Base-by-base conservation (phyloP, 2,329 filamentous ascomycete species). In the Claviceps pazoutovae region DNA sequence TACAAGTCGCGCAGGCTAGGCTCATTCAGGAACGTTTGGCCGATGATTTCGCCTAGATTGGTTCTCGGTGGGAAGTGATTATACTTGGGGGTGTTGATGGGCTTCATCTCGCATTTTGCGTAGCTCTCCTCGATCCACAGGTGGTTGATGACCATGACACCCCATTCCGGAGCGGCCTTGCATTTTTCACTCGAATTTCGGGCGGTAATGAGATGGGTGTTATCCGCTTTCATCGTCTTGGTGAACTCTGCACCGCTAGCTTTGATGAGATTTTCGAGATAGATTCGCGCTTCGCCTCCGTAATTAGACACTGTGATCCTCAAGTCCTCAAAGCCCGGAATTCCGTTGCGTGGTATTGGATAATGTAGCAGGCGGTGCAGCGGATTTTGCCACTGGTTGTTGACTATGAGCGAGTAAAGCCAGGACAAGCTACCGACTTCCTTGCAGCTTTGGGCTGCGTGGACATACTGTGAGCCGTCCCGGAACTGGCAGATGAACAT, bases 101-200 rank as follows among this genome's bases (percentile, higher is more conserved):
- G 79, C 63, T 88, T 84, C 53, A 84, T 72, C 61, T 86, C 78
- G 71, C 89, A 95, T 64, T 86, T 88, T 1, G 91, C 88, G 63
- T 97, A 98, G 67, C 89, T 94, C 63, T 98, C 93, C 66, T 98
- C 93, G 46, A 98, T 77, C 93, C 93, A 98, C 1, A 98, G 75
- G 64, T 98, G 93, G 65, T 97, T 98, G 60, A 95, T 74, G 60
- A 95, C 84, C 52, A 88, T 73, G 51, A 97, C 83, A 50, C 85
- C 84, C 93, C 93, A 98, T 68, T 97, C 93, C 55, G 81, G 79
- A 0, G 93, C 93, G 1, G 93, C 93, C 39, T 85, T 83, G 65
- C 87, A 96, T 68, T 98, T 98, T 63, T 97, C 93, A 62, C 91
- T 94, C 52, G 82, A 81, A 53, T 84, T 82, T 59, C 95, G 86